These are phyloP conservation scores for Aspergillus clavatus DNA, from an alignment of 2,329 filamentous ascomycete genomes.

Conservation along the genomic window DNA sequence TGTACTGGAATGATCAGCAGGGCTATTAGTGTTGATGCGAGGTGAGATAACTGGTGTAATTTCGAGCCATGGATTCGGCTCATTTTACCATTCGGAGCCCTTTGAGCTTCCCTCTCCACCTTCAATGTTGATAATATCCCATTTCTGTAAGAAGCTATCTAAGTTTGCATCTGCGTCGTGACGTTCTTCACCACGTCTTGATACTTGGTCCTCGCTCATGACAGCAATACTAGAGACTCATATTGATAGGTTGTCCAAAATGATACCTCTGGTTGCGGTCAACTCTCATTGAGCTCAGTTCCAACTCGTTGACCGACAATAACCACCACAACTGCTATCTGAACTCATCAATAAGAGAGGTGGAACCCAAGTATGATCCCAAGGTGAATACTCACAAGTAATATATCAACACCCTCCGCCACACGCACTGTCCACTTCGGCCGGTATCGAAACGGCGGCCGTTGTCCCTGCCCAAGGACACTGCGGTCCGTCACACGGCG, in stretches of 20 bases:
- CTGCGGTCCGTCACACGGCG: conserved; percentile 9
- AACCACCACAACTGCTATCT: conserved; percentile 15
- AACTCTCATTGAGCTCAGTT: not conserved
- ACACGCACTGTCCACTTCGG: conserved; percentile 15
- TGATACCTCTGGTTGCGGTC: not conserved
- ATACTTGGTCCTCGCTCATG: too few relatives aligned
- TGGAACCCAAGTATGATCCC: not conserved
- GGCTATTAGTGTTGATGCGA: conserved; percentile 30
- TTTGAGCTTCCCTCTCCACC: not conserved
- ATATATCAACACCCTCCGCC: conserved; percentile 13
- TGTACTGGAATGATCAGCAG: conserved; percentile 50
- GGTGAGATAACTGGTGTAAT: too few relatives aligned
- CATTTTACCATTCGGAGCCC: not conserved
- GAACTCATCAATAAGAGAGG: not conserved
- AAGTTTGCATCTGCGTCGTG: too few relatives aligned
- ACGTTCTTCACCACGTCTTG: too few relatives aligned
- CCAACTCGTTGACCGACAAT: conserved; percentile 13
- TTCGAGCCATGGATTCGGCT: too few relatives aligned
- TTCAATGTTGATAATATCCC: too few relatives aligned
- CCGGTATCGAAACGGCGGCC: conserved; percentile 13
- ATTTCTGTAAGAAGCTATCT: too few relatives aligned
- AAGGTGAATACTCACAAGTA: conserved; percentile 8
- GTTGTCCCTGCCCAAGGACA: conserved; percentile 12
- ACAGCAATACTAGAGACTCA: too few relatives aligned
- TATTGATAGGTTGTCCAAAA: too few relatives aligned